Percentiles rank a stretch among this genome's conserved stretches.
phyloP scores from a whole-genome alignment of 352 stramenopile genomes.

The Thalassiosira livingstoniorum region DNA sequence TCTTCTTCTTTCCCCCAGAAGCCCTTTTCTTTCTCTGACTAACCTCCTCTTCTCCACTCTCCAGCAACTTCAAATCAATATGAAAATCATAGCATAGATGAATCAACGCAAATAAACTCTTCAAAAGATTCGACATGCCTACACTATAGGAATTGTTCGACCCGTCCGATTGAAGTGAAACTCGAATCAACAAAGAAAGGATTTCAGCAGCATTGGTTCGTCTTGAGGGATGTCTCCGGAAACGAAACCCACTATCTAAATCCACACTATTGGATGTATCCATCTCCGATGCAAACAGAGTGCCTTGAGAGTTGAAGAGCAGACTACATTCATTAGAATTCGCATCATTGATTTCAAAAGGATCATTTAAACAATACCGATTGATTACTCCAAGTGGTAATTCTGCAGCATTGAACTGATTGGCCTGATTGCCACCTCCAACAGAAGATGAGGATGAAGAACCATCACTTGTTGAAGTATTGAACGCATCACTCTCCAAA shows the following conservation, averaged over 20 bases:
- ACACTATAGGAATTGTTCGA: background rate
- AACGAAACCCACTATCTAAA: background rate
- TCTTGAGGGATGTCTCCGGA: constrained; percentile 6
- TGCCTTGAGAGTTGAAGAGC: background rate
- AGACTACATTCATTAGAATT: background rate
- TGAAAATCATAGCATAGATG: constrained; percentile 52
- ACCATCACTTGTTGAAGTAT: constrained; percentile 2
- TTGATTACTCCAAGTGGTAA: constrained; percentile 33
- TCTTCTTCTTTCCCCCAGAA: constrained; percentile 40
- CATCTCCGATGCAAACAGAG: too few relatives aligned
- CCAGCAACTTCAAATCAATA: background rate
- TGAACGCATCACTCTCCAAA: constrained; percentile 29
- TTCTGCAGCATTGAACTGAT: constrained; percentile 6
- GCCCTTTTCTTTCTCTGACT: background rate
- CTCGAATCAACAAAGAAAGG: constrained; percentile 56
- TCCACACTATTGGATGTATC: background rate
- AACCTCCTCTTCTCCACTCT: background rate
- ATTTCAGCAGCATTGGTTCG: constrained; percentile 35
- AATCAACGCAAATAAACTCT: constrained; percentile 43
- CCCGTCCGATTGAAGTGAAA: constrained; percentile 25
- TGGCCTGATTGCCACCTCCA: background rate
- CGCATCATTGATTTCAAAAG: constrained; percentile 20
- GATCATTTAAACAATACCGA: constrained; percentile 41
- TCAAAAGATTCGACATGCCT: constrained; percentile 39
- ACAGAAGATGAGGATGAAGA: background rate